Evolutionary conservation across 352 stramenopile genomes (phyloP), one percentile per base, ranked within the genome.

Genomic region (Pythium oligandrum): DNA sequence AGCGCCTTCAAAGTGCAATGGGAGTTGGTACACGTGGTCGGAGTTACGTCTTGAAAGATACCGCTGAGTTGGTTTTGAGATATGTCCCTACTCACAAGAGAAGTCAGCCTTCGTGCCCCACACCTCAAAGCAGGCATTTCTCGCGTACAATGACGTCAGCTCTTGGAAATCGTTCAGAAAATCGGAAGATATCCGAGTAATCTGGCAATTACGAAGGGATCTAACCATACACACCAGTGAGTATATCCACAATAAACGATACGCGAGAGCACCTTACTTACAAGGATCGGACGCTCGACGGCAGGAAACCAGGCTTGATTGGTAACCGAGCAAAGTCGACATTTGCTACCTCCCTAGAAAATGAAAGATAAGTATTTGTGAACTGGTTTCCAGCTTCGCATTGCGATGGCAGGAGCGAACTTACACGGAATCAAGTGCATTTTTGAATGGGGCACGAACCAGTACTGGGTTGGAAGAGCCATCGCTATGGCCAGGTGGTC

Each of bases 141-240:
- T 42, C 7, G 74, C 51, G 35, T 84, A 75, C 56, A 85, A 48
- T 38, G 63, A 63, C 34, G 62, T 45, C 4, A 85, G 32, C 32
- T 40, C 45, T 30, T 36, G 59, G 55, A 68, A 69, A 10, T 59
- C 43, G 3, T 58, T 48, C 7, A 70, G 60, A 51, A 86, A 82
- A 17, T 56, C 56, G 30, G 26, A 52, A 3, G 48, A 44, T 1
- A 79, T 56, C 39, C 40, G 58, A n/a, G 57, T 71, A n/a, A 86
- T 70, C 53, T 78, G 82, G 62, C 70, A 83, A 40, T 74, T 70
- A 12, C 54, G 64, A 50, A 86, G 39, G 4, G 66, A 75, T 31
- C 69, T 78, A 42, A 42, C 7, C 12, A 42, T 12, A 42, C 7
- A 12, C 7, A 42, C 38, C 7, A 42, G 12, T 12, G 12, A 12